A percentile compares a stretch with the other conserved stretches of the same genome.
Conservation (phyloP, 2,329 filamentous ascomycete species). For the Pseudogymnoascus sp. region DNA sequence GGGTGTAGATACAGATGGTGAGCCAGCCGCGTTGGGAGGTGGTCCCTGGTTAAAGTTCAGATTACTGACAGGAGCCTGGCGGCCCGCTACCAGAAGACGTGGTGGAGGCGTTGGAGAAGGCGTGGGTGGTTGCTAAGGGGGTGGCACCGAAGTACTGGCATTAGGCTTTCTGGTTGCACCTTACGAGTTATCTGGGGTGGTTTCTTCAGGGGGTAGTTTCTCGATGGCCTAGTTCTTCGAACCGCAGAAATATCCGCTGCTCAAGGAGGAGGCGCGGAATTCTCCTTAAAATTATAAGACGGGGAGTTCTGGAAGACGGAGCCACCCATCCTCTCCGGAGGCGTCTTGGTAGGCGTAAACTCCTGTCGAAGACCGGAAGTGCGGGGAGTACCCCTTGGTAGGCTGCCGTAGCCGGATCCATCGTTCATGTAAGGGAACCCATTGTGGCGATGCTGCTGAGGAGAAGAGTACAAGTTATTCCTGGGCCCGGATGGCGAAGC, state of each 20-base stretch:
- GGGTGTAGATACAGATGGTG: background rate
- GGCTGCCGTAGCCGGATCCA: constrained; percentile 13
- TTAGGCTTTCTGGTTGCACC: constrained; percentile 29
- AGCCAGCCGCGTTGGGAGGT: background rate
- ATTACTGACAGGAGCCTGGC: background rate
- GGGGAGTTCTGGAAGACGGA: background rate
- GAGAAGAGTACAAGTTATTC: background rate
- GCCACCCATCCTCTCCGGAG: constrained; percentile 14
- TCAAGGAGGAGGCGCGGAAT: background rate
- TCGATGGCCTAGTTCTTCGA: too few relatives aligned
- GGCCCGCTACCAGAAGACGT: background rate
- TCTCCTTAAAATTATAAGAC: constrained; percentile 1
- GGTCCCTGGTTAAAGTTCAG: background rate
- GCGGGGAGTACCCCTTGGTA: constrained; percentile 18
- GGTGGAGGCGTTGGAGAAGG: constrained; percentile 25
- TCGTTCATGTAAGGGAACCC: constrained; percentile 17
- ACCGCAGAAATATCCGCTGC: too few relatives aligned
- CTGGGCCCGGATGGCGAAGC: background rate
- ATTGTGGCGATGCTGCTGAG: constrained; percentile 12
- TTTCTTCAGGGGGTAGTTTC: too few relatives aligned
- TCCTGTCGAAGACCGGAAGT: constrained; percentile 29
- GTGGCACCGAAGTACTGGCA: constrained; percentile 53
- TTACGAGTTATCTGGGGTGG: too few relatives aligned
- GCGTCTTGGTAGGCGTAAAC: constrained; percentile 26
- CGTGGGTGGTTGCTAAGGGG: constrained; percentile 65